A percentile compares a stretch with the other conserved stretches of the same genome.
phyloP scores from a whole-genome alignment of 176 grass and related monocot species.

The Sorghum bicolor region DNA sequence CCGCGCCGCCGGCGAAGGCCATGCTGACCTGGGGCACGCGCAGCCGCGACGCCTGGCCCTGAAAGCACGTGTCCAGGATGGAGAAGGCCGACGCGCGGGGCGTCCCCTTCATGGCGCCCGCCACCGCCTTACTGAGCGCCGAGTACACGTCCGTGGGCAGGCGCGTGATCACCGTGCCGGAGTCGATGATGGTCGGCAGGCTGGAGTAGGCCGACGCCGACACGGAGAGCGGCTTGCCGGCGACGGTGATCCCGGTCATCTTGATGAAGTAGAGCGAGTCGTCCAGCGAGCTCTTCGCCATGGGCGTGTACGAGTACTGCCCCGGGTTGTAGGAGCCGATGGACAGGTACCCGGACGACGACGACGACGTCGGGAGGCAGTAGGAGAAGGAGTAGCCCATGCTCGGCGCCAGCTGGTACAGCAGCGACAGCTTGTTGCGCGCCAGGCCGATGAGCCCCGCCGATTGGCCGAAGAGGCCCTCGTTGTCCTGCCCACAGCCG shows the following conservation, averaged over 20 bases:
- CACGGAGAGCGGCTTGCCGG: constrained; percentile 36
- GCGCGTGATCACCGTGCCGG: constrained; percentile 76
- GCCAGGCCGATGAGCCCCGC: constrained; percentile 87
- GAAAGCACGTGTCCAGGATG: constrained; percentile 82
- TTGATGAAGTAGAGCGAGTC: constrained; percentile 85
- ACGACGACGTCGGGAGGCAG: constrained; percentile 69
- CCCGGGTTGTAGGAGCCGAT: constrained; percentile 59
- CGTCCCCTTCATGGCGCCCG: constrained; percentile 37
- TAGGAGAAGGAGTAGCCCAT: constrained; percentile 79
- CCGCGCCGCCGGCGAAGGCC: constrained; percentile 59
- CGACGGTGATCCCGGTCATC: constrained; percentile 57
- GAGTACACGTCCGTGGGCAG: constrained; percentile 59
- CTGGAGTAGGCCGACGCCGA: constrained; percentile 44
- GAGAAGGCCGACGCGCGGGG: constrained; percentile 37
- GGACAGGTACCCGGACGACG: constrained; percentile 64
- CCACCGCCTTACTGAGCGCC: constrained; percentile 59
- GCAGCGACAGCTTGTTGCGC: constrained; percentile 70
- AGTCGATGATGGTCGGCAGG: constrained; percentile 70
- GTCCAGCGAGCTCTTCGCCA: constrained; percentile 61
- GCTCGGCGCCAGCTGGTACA: constrained; percentile 70
- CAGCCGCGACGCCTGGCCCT: constrained; percentile 33
- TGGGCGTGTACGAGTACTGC: constrained; percentile 68
- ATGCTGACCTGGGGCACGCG: constrained; percentile 49
- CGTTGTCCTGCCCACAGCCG: constrained; percentile 86
- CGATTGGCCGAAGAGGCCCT: constrained; percentile 77